Conservation (phyloP, 495 filamentous ascomycete genomes). For the Articulospora tetracladia region DNA sequence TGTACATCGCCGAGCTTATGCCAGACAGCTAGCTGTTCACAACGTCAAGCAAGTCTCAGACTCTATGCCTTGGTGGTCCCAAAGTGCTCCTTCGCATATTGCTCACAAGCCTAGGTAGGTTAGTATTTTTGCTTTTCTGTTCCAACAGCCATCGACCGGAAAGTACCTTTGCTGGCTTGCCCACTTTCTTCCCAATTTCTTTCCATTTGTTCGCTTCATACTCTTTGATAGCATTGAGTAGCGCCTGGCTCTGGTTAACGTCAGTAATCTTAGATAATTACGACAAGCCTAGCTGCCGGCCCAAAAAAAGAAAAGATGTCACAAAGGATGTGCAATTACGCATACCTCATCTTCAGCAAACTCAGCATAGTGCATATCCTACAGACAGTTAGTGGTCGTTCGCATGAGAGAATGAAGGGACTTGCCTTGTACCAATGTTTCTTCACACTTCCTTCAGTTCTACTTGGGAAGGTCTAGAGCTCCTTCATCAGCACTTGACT, state of each 20-base stretch:
- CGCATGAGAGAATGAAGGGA: neutral
- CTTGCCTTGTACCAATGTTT: slow-evolving; percentile 99
- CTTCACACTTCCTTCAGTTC: slow-evolving; percentile 97
- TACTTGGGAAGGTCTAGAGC: slow-evolving; percentile 76
- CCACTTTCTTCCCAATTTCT: slow-evolving; percentile 89
- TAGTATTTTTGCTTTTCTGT: neutral
- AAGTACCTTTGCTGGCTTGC: slow-evolving; percentile 91
- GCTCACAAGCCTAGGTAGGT: slow-evolving; percentile 79
- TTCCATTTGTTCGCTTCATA: slow-evolving; percentile 99
- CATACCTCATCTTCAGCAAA: slow-evolving; percentile 96
- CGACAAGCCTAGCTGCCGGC: neutral
- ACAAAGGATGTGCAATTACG: neutral
- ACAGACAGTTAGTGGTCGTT: slow-evolving; percentile 4
- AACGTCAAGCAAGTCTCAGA: neutral
- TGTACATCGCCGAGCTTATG: neutral
- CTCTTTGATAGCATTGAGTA: slow-evolving; percentile 94
- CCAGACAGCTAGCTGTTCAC: neutral
- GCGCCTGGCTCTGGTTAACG: slow-evolving; percentile 63
- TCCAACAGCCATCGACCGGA: neutral
- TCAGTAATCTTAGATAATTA: slow-evolving; percentile 27
- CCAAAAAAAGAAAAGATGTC: neutral
- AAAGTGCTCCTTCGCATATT: slow-evolving; percentile 97
- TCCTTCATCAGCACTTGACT: slow-evolving; percentile 11
- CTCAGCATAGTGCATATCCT: slow-evolving; percentile 99
- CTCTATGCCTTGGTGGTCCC: slow-evolving; percentile 34